These are phyloP conservation scores for Calvatia gigantea DNA, from an alignment of 768 basidiomycete species.

Conservation along the genomic window DNA sequence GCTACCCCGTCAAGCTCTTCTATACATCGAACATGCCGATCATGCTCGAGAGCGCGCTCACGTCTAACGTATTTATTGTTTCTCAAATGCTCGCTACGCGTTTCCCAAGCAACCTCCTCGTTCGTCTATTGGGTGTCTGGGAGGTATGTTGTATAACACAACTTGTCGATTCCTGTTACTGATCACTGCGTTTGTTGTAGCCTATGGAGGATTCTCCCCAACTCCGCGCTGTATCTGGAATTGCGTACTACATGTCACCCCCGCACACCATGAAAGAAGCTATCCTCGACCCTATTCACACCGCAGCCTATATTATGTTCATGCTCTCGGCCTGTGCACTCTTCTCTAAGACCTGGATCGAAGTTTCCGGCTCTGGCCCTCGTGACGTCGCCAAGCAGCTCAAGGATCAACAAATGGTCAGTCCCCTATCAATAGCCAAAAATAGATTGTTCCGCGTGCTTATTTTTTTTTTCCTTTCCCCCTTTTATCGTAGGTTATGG, in stretches of 20 bases:
- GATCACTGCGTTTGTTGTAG: slow-evolving; percentile 36
- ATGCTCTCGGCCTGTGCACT: slow-evolving; percentile 93
- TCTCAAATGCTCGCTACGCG: slow-evolving; percentile 92
- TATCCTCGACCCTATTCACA: slow-evolving; percentile 92
- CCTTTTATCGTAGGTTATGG: slow-evolving; percentile 53
- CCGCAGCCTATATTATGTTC: slow-evolving; percentile 84
- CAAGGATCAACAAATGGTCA: slow-evolving; percentile 97
- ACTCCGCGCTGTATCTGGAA: slow-evolving; percentile 83
- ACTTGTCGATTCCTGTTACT: neutral
- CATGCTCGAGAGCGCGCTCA: slow-evolving; percentile 94
- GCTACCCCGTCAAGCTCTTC: slow-evolving; percentile 97
- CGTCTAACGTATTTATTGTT: slow-evolving; percentile 92
- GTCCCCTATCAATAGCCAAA: slow-evolving; percentile 9
- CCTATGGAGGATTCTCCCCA: slow-evolving; percentile 94
- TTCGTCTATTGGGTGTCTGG: slow-evolving; percentile 93
- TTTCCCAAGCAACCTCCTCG: slow-evolving; percentile 90
- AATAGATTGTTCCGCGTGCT: neutral
- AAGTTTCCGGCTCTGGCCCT: slow-evolving; percentile 94
- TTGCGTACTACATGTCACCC: slow-evolving; percentile 97
- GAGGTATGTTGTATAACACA: slow-evolving; percentile 60
- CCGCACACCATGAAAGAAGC: slow-evolving; percentile 91
- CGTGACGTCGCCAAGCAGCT: slow-evolving; percentile 96
- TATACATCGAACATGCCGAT: slow-evolving; percentile 99
- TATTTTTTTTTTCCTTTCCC: neutral
- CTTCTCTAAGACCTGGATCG: slow-evolving; percentile 99